phyloP scores from a whole-genome alignment of 1,139 yeast genomes.

The Nakaseomyces sp. region DNA sequence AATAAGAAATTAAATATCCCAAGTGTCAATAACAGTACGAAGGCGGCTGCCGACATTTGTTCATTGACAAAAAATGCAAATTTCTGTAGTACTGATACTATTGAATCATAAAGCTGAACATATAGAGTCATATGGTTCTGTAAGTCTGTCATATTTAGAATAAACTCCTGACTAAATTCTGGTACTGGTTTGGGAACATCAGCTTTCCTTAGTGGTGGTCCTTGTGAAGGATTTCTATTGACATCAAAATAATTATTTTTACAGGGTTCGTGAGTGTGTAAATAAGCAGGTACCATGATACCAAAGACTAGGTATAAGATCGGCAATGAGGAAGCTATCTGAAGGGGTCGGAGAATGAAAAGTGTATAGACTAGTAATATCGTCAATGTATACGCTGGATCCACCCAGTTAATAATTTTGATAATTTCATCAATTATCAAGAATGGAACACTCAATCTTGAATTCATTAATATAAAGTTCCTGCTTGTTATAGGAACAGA shows the following conservation, averaged over 20 bases:
- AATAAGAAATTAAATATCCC: slow-evolving; percentile 33
- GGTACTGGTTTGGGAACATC: slow-evolving; percentile 66
- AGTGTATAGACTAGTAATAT: slow-evolving; percentile 48
- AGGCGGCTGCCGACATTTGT: slow-evolving; percentile 48
- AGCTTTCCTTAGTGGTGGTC: slow-evolving; percentile 42
- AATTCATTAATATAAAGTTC: slow-evolving; percentile 57
- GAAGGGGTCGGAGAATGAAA: slow-evolving; percentile 53
- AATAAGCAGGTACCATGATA: slow-evolving; percentile 63
- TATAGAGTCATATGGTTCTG: slow-evolving; percentile 76
- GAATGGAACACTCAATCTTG: slow-evolving; percentile 56
- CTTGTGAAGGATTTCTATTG: slow-evolving; percentile 50
- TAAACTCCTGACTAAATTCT: slow-evolving; percentile 69
- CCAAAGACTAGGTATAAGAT: slow-evolving; percentile 44
- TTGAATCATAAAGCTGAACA: slow-evolving; percentile 52
- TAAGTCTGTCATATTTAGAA: slow-evolving; percentile 70
- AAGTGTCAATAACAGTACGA: slow-evolving; percentile 33
- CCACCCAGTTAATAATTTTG: slow-evolving; percentile 53
- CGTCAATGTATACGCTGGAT: slow-evolving; percentile 55
- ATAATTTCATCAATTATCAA: slow-evolving; percentile 47
- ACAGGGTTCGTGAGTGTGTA: slow-evolving; percentile 35
- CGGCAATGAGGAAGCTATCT: slow-evolving; percentile 46
- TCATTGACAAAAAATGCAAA: slow-evolving; percentile 63
- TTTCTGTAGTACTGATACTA: slow-evolving; percentile 42
- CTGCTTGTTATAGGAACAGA: slow-evolving; percentile 62
- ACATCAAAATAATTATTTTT: slow-evolving; percentile 25